A percentile compares a stretch with the other conserved stretches of the same genome.
These are phyloP conservation scores for Rasamsonia emersonii DNA, from an alignment of 2,329 filamentous ascomycete species.

Conservation along the genomic window DNA sequence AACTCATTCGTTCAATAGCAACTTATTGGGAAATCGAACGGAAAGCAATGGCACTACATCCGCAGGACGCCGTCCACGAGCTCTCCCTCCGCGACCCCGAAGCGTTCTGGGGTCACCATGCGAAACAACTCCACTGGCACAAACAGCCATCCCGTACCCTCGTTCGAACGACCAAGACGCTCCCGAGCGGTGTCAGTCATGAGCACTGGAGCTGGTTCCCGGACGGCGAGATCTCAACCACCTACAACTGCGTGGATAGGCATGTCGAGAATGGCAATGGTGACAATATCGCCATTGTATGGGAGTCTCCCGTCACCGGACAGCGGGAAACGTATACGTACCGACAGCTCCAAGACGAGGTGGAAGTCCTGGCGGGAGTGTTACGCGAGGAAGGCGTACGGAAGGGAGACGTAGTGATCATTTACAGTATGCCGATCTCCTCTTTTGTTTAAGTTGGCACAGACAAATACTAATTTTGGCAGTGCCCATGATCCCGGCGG, in stretches of 20 bases:
- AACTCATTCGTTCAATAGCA: neutral
- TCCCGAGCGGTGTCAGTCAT: constrained; percentile 54
- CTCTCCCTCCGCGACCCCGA: constrained; percentile 60
- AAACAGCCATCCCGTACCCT: constrained; percentile 60
- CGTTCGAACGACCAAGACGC: constrained; percentile 51
- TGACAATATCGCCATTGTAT: constrained; percentile 66
- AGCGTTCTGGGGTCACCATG: constrained; percentile 67
- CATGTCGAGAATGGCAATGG: constrained; percentile 78
- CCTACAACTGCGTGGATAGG: constrained; percentile 83
- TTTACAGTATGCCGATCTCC: constrained; percentile 60
- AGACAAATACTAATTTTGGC: constrained; percentile 5
- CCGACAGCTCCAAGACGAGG: constrained; percentile 63
- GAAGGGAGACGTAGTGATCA: constrained; percentile 76
- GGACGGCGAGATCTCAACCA: constrained; percentile 79
- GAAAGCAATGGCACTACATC: constrained; percentile 20
- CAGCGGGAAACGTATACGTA: constrained; percentile 69
- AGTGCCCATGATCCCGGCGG: constrained; percentile 94
- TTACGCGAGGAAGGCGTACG: constrained; percentile 72
- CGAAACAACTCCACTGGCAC: constrained; percentile 71
- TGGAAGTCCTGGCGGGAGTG: constrained; percentile 73
- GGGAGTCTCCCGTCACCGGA: constrained; percentile 76
- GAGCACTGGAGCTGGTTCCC: constrained; percentile 86
- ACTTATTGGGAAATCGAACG: neutral
- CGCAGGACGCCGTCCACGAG: constrained; percentile 43
- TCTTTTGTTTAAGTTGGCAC: constrained; percentile 1